Base-by-base conservation (phyloP, 495 filamentous ascomycete species). In the Penicillium desertorum region DNA sequence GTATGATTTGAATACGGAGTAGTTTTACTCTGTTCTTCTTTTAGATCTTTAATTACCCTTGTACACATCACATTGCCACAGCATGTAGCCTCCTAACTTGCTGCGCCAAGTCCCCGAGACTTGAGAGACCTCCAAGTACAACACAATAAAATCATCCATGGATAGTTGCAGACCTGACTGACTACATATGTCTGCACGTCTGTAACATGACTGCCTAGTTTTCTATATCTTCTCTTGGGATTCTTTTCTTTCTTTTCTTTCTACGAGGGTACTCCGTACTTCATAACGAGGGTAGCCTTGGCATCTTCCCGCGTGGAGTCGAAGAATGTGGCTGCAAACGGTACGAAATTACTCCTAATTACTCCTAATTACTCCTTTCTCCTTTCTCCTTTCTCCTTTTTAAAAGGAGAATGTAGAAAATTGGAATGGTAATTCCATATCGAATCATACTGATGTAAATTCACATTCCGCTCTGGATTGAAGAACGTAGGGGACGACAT, bases 271-370 rank as follows among this genome's bases (percentile, higher is more conserved):
- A 34, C 30, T 30, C 29, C 29, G 9, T 30, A 30, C 9, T 45
- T 3, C 19, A 29, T 14, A 29, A 45, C 22, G 5, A 17, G 7
- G 7, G 3, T 29, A 14, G 52, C 23, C 63, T 66, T 66, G 60
- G 63, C 63, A 56, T 49, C 37, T 23, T 60, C 51, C 60, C 63
- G 63, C 51, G 56, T 57, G 50, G 54, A 57, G 52, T 56, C 47
- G 36, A 45, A 17, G 51, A 45, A 48, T 36, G 46, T 37, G 29
- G 56, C 62, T 37, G 57, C 54, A 63, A 63, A 60, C 63, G 60
- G 51, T 2, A 20, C 12, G 19, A 37, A 11, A 51, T 14, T 45
- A 54, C 41, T 45, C 41, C 19, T 22, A 11, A 51, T 14, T 45
- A 54, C 41, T 45, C 41, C 19, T 22, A 1, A 51, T 14, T 45